Percentiles rank a stretch among this genome's conserved stretches.
Evolutionary conservation across 2,329 filamentous ascomycete genomes (phyloP).

Genomic region (Blastomyces parvus): DNA sequence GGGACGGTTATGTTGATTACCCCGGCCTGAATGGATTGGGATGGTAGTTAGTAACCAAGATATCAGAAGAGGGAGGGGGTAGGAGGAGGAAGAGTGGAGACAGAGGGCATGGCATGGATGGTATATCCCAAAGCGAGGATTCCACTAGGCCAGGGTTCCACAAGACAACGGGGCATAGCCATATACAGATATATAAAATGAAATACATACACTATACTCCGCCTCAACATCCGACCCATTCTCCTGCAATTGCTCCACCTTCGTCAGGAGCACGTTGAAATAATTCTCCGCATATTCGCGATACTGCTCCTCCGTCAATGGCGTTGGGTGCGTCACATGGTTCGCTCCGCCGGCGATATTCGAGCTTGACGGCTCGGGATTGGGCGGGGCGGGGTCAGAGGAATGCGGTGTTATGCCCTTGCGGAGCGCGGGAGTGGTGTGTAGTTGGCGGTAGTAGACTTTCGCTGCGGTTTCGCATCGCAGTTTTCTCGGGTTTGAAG

Average conservation of each 20-base stretch:
- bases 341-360: conserved; percentile 35
- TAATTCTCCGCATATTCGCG: conserved; percentile 68
- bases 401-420: conserved; percentile 54
- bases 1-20: conserved; percentile 69
- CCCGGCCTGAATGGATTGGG: conserved; percentile 52
- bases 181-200: not conserved
- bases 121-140: not conserved
- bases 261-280: conserved; percentile 50
- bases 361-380: conserved; percentile 26
- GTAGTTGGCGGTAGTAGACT: conserved; percentile 20
- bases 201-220: conserved; percentile 68
- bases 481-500: not conserved
- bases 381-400: conserved; percentile 42
- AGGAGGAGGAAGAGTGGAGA: not conserved
- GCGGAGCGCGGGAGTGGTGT: conserved; percentile 25
- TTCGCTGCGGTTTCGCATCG: not conserved
- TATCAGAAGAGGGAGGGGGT: not conserved
- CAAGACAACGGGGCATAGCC: not conserved
- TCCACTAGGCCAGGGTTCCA: not conserved
- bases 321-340: conserved; percentile 46
- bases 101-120: not conserved
- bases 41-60: conserved; percentile 12
- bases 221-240: conserved; percentile 65
- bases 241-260: conserved; percentile 63
- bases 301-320: conserved; percentile 62